Conservation (phyloP, 2,329 filamentous ascomycete genomes). For the Ceratocystis harringtonii region DNA sequence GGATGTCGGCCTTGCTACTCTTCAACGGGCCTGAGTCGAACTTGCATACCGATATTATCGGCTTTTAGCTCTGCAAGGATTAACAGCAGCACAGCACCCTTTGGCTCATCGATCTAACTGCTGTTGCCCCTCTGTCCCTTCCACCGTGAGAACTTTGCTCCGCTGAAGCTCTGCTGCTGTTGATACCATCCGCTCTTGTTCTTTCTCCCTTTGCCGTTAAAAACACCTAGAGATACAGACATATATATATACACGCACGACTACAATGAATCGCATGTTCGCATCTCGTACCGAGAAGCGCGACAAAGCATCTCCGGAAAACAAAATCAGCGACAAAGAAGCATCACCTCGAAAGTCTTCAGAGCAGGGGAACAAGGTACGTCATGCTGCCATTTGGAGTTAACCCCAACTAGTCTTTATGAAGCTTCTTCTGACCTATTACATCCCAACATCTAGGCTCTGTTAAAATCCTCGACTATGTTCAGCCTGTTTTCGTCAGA, state of each 20-base stretch:
- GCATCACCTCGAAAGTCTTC: background rate
- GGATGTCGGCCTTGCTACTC: background rate
- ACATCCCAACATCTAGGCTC: background rate
- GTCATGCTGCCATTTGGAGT: background rate
- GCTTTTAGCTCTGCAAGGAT: background rate
- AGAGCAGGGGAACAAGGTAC: conserved; percentile 10
- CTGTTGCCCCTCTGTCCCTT: conserved; percentile 1
- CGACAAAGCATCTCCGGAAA: background rate
- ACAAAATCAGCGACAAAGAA: conserved; percentile 1
- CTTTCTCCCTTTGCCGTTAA: background rate
- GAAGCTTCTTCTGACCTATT: background rate
- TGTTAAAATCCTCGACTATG: conserved; percentile 9
- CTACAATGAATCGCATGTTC: conserved; percentile 12
- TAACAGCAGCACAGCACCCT: background rate
- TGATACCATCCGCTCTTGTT: no score
- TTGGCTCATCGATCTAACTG: background rate
- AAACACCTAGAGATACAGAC: background rate
- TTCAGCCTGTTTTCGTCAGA: conserved; percentile 9
- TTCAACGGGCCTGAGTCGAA: background rate
- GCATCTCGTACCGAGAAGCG: conserved; percentile 12
- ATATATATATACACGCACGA: background rate
- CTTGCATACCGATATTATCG: background rate
- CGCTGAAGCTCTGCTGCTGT: background rate
- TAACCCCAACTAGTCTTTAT: background rate
- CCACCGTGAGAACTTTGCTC: background rate